phyloP scores from a whole-genome alignment of 495 filamentous ascomycete species.

The Penicillium coffeae region DNA sequence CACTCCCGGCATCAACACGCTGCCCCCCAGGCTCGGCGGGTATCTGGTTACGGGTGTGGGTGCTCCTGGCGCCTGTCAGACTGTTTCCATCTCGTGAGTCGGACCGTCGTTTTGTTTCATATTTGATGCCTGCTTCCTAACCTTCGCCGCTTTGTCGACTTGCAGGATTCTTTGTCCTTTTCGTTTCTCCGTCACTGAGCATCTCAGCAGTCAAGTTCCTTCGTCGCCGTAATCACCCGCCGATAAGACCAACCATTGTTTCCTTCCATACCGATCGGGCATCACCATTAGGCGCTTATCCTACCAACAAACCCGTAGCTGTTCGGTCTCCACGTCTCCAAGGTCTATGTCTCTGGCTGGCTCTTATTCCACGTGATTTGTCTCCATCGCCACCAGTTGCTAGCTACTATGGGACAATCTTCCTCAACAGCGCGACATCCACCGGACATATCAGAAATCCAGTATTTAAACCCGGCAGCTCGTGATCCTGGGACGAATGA shows the following conservation, averaged over 20 bases:
- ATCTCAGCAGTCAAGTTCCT: constrained; percentile 2
- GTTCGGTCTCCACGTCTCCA: neutral
- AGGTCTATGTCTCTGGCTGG: neutral
- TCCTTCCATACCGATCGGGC: neutral
- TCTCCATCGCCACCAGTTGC: neutral
- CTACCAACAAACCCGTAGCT: neutral
- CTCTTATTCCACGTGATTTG: neutral
- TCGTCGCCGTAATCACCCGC: constrained; percentile 9
- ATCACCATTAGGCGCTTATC: neutral
- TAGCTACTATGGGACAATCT: constrained; percentile 49
- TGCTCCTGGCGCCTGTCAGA: constrained; percentile 16
- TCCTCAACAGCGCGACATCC: constrained; percentile 42
- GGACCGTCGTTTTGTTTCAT: neutral
- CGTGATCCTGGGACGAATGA: constrained; percentile 30
- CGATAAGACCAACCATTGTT: neutral
- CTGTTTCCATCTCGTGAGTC: constrained; percentile 4
- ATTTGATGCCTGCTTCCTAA: neutral
- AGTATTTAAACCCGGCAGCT: constrained; percentile 17
- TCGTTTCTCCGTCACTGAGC: neutral
- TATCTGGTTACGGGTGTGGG: constrained; percentile 19
- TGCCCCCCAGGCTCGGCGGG: constrained; percentile 16
- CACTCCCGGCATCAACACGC: neutral
- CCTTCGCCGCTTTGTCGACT: neutral
- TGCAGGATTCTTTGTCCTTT: neutral
- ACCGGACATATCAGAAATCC: constrained; percentile 25